A percentile compares a stretch with the other conserved stretches of the same genome.
Evolutionary conservation across 768 basidiomycete species (phyloP).

Genomic region (Amanita rimosa): DNA sequence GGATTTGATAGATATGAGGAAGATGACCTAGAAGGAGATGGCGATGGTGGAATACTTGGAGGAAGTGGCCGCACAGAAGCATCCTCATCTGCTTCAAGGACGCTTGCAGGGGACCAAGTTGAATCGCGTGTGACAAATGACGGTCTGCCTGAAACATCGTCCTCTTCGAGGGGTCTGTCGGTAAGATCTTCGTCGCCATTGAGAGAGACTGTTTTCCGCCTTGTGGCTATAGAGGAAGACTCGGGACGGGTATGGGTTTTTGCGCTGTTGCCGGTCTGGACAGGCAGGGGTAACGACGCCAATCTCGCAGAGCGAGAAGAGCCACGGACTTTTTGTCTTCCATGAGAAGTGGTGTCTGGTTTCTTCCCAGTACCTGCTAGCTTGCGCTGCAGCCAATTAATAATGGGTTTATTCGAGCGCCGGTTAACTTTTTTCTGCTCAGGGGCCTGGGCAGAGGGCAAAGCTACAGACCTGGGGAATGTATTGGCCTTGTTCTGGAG

Average conservation of each 20-base stretch:
- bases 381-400: constrained; percentile 87
- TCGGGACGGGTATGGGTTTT: neutral
- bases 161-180: constrained; percentile 31
- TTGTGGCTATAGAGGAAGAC: constrained; percentile 14
- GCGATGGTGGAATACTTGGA: constrained; percentile 80
- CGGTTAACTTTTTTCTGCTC: constrained; percentile 54
- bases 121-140: constrained; percentile 64
- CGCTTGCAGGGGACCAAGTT: constrained; percentile 68
- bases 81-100: constrained; percentile 85
- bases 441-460: constrained; percentile 18
- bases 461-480: constrained; percentile 10
- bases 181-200: constrained; percentile 44
- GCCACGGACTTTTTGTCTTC: constrained; percentile 21
- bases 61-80: constrained; percentile 86
- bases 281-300: constrained; percentile 25
- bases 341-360: constrained; percentile 23
- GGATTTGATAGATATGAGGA: constrained; percentile 77
- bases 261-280: neutral
- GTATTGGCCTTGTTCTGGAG: neutral
- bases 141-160: constrained; percentile 32
- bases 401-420: constrained; percentile 73
- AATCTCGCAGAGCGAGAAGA: constrained; percentile 24
- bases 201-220: constrained; percentile 53
- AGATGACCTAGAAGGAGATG: constrained; percentile 74
- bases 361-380: constrained; percentile 62